Percentiles rank a stretch among this genome's conserved stretches.
Evolutionary conservation across 306 rosid species (phyloP).

Genomic region (Vicia villosa): DNA sequence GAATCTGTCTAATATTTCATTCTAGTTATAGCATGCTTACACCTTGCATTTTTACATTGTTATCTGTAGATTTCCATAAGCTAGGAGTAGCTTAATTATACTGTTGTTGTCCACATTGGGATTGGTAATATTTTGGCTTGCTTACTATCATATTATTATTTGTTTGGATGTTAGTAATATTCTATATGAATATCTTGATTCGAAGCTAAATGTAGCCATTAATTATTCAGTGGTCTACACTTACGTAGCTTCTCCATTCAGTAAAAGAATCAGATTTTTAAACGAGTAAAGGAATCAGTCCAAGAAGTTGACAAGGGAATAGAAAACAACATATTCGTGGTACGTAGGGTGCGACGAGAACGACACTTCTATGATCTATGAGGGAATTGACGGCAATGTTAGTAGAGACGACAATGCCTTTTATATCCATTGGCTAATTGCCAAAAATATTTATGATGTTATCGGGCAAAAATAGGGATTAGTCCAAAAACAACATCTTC

Average conservation of each 20-base stretch:
- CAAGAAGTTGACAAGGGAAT: background rate
- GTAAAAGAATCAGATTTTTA: background rate
- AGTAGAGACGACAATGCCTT: background rate
- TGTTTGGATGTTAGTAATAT: background rate
- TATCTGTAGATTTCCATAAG: constrained; percentile 41
- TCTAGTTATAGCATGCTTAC: constrained; percentile 40
- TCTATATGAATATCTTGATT: background rate
- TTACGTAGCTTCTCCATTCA: background rate
- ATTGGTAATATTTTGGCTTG: background rate
- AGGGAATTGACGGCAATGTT: background rate
- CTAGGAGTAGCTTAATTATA: constrained; percentile 12
- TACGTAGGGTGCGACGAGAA: background rate
- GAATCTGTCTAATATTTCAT: constrained; percentile 50
- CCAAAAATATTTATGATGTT: background rate
- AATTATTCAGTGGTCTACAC: background rate
- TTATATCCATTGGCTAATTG: background rate
- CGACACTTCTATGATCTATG: background rate
- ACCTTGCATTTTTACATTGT: constrained; percentile 48
- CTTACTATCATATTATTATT: background rate
- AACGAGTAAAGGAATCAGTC: background rate
- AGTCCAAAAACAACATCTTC: background rate
- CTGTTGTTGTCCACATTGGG: background rate
- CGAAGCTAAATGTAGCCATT: background rate
- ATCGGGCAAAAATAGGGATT: background rate
- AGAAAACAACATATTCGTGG: background rate